Percentiles rank a stretch among this genome's conserved stretches.
Conservation (phyloP, 1,139 yeast species). For the Yamadazyma epiphylla region DNA sequence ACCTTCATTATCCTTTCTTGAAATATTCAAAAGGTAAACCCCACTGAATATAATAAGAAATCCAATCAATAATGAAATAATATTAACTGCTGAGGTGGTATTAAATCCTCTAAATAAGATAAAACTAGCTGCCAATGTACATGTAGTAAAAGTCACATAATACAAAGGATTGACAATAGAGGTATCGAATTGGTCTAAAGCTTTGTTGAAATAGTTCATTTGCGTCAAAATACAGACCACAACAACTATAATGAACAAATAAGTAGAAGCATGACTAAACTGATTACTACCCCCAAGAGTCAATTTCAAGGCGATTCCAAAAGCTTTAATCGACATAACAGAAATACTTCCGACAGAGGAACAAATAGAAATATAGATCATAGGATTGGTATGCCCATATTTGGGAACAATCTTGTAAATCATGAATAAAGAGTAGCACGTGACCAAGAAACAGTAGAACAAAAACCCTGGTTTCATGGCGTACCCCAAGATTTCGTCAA, state of each 20-base stretch:
- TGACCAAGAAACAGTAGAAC: conserved; percentile 59
- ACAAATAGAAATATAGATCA: conserved; percentile 87
- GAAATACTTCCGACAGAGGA: conserved; percentile 89
- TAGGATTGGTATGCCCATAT: conserved; percentile 79
- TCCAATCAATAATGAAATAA: conserved; percentile 82
- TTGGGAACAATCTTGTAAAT: conserved; percentile 79
- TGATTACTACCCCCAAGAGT: conserved; percentile 88
- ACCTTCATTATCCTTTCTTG: conserved; percentile 63
- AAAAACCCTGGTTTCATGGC: conserved; percentile 81
- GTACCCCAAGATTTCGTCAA: conserved; percentile 79
- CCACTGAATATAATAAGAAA: conserved; percentile 86
- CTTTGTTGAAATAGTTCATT: conserved; percentile 92
- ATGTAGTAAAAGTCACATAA: conserved; percentile 89
- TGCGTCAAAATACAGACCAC: conserved; percentile 81
- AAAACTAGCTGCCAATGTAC: conserved; percentile 82
- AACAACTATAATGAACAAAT: conserved; percentile 75
- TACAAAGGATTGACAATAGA: conserved; percentile 89
- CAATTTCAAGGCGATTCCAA: conserved; percentile 86
- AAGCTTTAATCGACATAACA: conserved; percentile 90
- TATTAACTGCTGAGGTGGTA: conserved; percentile 75
- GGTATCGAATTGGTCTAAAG: conserved; percentile 88
- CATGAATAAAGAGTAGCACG: conserved; percentile 69
- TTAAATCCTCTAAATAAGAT: conserved; percentile 85
- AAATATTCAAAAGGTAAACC: conserved; percentile 75
- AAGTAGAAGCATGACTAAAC: conserved; percentile 80